Conservation (phyloP, 441 rosid species). For the Aquilaria agallochum region DNA sequence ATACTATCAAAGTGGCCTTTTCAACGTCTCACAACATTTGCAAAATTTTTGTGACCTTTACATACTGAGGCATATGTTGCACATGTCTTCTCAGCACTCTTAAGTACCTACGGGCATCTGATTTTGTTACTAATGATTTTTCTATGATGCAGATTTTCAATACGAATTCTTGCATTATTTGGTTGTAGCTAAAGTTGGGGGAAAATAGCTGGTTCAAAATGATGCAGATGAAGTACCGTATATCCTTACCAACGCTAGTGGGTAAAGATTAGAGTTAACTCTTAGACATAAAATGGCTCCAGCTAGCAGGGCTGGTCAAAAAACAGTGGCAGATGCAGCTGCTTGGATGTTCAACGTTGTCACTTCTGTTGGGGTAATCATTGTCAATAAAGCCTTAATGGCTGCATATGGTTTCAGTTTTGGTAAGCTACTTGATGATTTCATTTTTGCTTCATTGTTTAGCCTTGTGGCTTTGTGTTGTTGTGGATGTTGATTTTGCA, state of each 20-base stretch:
- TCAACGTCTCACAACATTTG: no score
- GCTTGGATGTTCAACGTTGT: slow-evolving; percentile 87
- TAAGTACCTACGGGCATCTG: no score
- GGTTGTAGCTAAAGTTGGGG: background rate
- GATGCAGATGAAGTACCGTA: slow-evolving; percentile 18
- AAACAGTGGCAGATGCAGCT: slow-evolving; percentile 66
- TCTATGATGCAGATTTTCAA: no score
- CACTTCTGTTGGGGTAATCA: slow-evolving; percentile 74
- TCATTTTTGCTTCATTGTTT: no score
- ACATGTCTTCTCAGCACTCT: no score
- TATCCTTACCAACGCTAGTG: slow-evolving; percentile 17
- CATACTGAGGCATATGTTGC: no score
- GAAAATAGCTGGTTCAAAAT: slow-evolving; percentile 10
- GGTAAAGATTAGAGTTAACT: slow-evolving; percentile 20
- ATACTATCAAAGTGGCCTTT: no score
- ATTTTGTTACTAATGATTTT: no score
- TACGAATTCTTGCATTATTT: no score
- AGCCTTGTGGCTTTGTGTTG: no score
- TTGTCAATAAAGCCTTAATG: slow-evolving; percentile 76
- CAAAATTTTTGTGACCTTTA: no score
- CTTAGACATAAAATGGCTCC: slow-evolving; percentile 39
- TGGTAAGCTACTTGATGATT: slow-evolving; percentile 29
- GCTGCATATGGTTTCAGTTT: slow-evolving; percentile 78
- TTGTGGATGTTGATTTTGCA: no score
- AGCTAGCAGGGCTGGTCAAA: slow-evolving; percentile 53